A percentile compares a stretch with the other conserved stretches of the same genome.
phyloP scores from a whole-genome alignment of 495 filamentous ascomycete genomes.

The Xylaria venustula region DNA sequence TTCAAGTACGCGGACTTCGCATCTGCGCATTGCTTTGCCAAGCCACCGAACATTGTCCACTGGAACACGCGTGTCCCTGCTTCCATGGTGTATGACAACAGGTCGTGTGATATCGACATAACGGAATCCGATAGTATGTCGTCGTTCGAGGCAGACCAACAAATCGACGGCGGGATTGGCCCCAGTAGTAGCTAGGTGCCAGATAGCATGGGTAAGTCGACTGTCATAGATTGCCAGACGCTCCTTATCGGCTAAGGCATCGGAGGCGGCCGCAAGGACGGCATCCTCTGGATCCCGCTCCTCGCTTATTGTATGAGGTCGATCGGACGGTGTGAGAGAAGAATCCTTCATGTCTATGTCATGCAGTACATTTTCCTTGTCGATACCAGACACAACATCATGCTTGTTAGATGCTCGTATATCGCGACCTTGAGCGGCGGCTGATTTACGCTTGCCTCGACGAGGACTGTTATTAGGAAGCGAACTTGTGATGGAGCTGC shows the following conservation, averaged over 20 bases:
- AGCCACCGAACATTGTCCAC: slow-evolving; percentile 95
- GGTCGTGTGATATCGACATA: slow-evolving; percentile 92
- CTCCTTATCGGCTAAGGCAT: slow-evolving; percentile 59
- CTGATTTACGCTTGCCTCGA: slow-evolving; percentile 57
- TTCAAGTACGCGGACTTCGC: slow-evolving; percentile 87
- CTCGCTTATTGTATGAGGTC: slow-evolving; percentile 33
- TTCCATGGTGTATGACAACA: slow-evolving; percentile 92
- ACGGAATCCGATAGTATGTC: slow-evolving; percentile 89
- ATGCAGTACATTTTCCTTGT: slow-evolving; percentile 44
- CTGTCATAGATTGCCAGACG: slow-evolving; percentile 79
- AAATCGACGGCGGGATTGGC: slow-evolving; percentile 94
- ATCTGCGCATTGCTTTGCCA: slow-evolving; percentile 86
- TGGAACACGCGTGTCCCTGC: slow-evolving; percentile 85
- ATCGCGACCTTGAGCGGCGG: slow-evolving; percentile 34
- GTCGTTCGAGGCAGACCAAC: slow-evolving; percentile 86
- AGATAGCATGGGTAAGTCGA: slow-evolving; percentile 85
- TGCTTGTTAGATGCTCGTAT: slow-evolving; percentile 28
- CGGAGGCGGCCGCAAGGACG: slow-evolving; percentile 47
- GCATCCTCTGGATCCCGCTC: slow-evolving; percentile 23
- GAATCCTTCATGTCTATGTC: slow-evolving; percentile 19
- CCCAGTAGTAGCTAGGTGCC: slow-evolving; percentile 87
- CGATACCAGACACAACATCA: slow-evolving; percentile 28
- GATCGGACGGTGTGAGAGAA: slow-evolving; percentile 36
- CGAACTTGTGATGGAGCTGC: slow-evolving; percentile 81
- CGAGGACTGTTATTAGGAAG: slow-evolving; percentile 67